Conservation (phyloP, 345 rosid species). For the Ceriops zippeliana region DNA sequence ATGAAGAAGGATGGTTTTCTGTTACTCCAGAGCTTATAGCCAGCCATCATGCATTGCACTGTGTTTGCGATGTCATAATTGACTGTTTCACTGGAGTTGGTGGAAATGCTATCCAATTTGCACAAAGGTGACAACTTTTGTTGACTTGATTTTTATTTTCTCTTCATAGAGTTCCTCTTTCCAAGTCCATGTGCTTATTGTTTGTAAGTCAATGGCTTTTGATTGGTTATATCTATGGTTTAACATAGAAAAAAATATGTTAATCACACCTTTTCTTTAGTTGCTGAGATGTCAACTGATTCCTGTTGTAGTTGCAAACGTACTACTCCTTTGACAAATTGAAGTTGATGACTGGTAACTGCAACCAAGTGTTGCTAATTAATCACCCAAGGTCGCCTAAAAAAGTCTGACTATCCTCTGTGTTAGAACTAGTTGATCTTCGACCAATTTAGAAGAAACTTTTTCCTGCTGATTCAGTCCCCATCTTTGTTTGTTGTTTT, state of each 20-base stretch:
- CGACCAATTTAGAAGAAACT: too few relatives aligned
- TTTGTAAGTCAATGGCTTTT: neutral
- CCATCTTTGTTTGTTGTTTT: neutral
- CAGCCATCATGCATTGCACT: conserved; percentile 73
- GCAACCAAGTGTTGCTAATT: neutral
- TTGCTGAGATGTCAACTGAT: neutral
- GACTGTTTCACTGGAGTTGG: conserved; percentile 95
- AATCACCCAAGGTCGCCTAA: too few relatives aligned
- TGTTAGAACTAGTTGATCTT: too few relatives aligned
- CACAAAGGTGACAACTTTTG: conserved; percentile 44
- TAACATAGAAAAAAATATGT: too few relatives aligned
- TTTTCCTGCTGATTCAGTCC: neutral
- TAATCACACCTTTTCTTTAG: too few relatives aligned
- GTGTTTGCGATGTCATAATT: conserved; percentile 50
- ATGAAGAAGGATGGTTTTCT: conserved; percentile 99
- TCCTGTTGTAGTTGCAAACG: neutral
- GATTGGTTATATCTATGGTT: neutral
- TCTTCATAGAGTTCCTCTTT: conserved; percentile 1
- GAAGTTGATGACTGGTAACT: neutral
- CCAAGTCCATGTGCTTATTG: neutral
- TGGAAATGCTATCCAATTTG: conserved; percentile 92
- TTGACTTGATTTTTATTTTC: neutral
- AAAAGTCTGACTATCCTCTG: too few relatives aligned
- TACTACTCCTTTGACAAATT: neutral
- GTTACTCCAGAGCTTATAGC: conserved; percentile 92